phyloP scores from a whole-genome alignment of 148 eudicot species.

The Heliosperma pusillum region DNA sequence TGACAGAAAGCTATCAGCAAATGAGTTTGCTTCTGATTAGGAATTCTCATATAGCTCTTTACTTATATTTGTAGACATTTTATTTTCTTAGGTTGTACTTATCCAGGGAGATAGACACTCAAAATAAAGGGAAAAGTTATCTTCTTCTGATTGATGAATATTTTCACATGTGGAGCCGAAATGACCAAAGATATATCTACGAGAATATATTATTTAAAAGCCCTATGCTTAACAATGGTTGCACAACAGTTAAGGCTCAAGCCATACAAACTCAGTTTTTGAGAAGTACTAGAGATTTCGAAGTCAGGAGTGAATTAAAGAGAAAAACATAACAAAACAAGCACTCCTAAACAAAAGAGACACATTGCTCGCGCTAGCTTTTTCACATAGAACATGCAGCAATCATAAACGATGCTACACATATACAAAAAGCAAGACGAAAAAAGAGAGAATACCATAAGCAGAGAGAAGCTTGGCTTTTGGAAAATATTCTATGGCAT shows the following conservation, averaged over 20 bases:
- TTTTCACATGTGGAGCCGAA: too few species aligned
- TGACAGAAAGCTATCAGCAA: too few species aligned
- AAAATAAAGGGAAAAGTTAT: not conserved
- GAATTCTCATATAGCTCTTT: too few species aligned
- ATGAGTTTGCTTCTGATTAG: too few species aligned
- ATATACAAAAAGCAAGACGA: not conserved
- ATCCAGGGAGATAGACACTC: not conserved
- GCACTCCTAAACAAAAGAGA: not conserved
- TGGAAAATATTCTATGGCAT: slow-evolving; percentile 48
- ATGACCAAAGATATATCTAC: too few species aligned
- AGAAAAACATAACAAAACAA: not conserved
- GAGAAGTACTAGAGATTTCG: not conserved
- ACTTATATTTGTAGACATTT: too few species aligned
- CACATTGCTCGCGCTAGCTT: not conserved
- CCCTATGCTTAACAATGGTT: not conserved
- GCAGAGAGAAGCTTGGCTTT: slow-evolving; percentile 77
- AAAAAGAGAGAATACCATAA: slow-evolving; percentile 49
- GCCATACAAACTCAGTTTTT: not conserved
- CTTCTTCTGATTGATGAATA: not conserved
- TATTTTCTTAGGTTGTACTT: not conserved
- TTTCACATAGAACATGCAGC: not conserved
- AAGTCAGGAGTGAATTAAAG: not conserved
- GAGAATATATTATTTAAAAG: not conserved
- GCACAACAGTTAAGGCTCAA: not conserved
- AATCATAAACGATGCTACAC: not conserved